Conservation (phyloP, 768 basidiomycete genomes). For the Suillus americanus region DNA sequence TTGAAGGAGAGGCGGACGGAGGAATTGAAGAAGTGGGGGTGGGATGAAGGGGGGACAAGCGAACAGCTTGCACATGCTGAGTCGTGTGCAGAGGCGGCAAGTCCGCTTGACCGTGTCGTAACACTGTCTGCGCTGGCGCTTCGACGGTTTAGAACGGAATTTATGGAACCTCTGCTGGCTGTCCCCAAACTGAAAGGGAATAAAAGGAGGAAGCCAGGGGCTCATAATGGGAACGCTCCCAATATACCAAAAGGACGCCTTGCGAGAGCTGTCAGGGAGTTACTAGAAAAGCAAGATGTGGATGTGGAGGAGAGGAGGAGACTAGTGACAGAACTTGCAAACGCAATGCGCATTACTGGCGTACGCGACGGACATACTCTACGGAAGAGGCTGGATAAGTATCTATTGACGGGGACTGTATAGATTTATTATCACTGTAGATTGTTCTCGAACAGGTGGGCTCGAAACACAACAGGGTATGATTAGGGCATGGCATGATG, state of each 20-base stretch:
- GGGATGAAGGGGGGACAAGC: constrained; percentile 46
- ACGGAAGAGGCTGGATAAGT: constrained; percentile 67
- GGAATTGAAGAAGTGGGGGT: constrained; percentile 76
- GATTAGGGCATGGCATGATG: neutral
- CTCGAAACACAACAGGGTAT: neutral
- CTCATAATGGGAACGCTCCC: constrained; percentile 41
- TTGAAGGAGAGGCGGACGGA: constrained; percentile 57
- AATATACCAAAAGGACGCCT: constrained; percentile 60
- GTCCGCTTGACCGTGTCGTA: constrained; percentile 63
- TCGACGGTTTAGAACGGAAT: constrained; percentile 70
- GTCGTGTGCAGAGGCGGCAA: constrained; percentile 73
- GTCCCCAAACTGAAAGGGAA: constrained; percentile 61
- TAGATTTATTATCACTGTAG: neutral
- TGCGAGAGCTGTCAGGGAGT: constrained; percentile 63
- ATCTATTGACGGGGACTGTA: constrained; percentile 26
- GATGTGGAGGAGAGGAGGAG: constrained; percentile 45
- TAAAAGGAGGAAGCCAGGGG: constrained; percentile 49
- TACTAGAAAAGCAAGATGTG: constrained; percentile 54
- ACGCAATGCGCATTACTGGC: constrained; percentile 50
- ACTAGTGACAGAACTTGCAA: constrained; percentile 52
- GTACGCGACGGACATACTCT: constrained; percentile 65
- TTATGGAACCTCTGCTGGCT: constrained; percentile 66
- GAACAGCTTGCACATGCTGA: constrained; percentile 58
- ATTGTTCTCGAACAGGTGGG: neutral
- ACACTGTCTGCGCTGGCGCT: constrained; percentile 63